Base-by-base conservation (phyloP, 2,329 filamentous ascomycete species). In the Hypoxylon sp. region DNA sequence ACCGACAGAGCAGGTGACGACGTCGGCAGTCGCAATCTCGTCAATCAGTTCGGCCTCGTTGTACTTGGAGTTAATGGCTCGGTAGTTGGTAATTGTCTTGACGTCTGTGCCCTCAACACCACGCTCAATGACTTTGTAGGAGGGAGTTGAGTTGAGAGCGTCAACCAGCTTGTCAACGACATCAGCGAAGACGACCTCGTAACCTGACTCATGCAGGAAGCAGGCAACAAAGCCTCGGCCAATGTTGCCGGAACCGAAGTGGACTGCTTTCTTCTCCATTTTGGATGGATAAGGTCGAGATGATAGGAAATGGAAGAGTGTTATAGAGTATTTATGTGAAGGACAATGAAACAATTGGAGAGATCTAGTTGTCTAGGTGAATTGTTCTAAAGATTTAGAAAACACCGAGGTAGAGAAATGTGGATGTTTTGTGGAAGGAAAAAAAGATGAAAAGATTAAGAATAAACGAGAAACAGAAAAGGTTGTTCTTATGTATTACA, bases 1-100 rank as follows among this genome's bases (percentile, higher is more conserved):
- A 48, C 96, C 96, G 72, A 99, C 96, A 19, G 96, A 97, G 82
- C 96, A 99, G 71, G 96, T 99, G 75, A 99, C 93, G 58, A 97
- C 83, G 70, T 97, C 94, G 43, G 95, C 94, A 21, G 91, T 91
- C 61, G 91, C 87, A 75, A 98, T 97, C 83, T 96, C 93, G 50
- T 95, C 82, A 73, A 98, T 82, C 60, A 97, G 89, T 60, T 95
- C 90, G 59, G 86, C 86, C 83, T 97, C 91, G 78, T 97, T 85
- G 71, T 91, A 89, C 83, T 92, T 94, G 74, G 93, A 97, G 89
- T 98, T 98, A 87, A 98, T 92, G 81, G 96, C 96, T 58, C 93
- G 93, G 86, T 97, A 98, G 84, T 98, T 96, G 81, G 92, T 92
- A 82, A 99, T 97, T 75, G 84, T 91, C 82, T 92, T 94, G 76